A percentile compares a stretch with the other conserved stretches of the same genome.
Evolutionary conservation across 352 stramenopile species (phyloP).

Genomic region (Phytophthora sansomeana): DNA sequence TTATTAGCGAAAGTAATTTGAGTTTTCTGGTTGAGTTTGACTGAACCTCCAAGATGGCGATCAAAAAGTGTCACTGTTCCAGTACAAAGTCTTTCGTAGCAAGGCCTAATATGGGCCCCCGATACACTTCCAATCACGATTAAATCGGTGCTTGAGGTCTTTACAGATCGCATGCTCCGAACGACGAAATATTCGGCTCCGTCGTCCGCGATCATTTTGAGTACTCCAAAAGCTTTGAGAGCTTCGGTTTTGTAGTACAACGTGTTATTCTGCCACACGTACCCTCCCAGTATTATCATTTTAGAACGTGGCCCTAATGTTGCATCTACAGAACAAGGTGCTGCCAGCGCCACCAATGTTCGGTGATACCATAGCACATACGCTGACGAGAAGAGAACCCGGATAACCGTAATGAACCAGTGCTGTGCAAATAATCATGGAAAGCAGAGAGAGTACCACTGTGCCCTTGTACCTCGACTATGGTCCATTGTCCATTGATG

Average conservation of each 20-base stretch:
- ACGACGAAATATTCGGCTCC: slow-evolving; percentile 19
- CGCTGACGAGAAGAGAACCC: neutral
- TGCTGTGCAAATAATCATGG: too few relatives aligned
- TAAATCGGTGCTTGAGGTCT: slow-evolving; percentile 1
- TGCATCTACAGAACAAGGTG: slow-evolving; percentile 19
- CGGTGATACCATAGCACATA: slow-evolving; percentile 5
- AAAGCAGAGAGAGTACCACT: too few relatives aligned
- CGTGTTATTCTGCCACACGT: slow-evolving; percentile 10
- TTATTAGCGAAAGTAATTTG: neutral
- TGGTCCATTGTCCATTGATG: too few relatives aligned
- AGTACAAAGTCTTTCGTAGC: neutral
- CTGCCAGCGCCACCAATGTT: neutral
- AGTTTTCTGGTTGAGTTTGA: neutral
- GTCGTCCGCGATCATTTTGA: slow-evolving; percentile 10
- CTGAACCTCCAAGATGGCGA: slow-evolving; percentile 3
- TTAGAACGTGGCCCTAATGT: slow-evolving; percentile 16
- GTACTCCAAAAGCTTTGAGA: slow-evolving; percentile 20
- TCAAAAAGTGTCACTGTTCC: slow-evolving; percentile 7
- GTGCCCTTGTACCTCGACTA: too few relatives aligned
- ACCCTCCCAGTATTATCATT: slow-evolving; percentile 14
- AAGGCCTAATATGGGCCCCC: slow-evolving; percentile 3
- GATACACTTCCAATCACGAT: slow-evolving; percentile 14
- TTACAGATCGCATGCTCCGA: slow-evolving; percentile 12
- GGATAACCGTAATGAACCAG: too few relatives aligned
- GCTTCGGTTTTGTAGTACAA: slow-evolving; percentile 20